phyloP scores from a whole-genome alignment of 2,329 filamentous ascomycete species.

The Scleromitrula shiraiana region DNA sequence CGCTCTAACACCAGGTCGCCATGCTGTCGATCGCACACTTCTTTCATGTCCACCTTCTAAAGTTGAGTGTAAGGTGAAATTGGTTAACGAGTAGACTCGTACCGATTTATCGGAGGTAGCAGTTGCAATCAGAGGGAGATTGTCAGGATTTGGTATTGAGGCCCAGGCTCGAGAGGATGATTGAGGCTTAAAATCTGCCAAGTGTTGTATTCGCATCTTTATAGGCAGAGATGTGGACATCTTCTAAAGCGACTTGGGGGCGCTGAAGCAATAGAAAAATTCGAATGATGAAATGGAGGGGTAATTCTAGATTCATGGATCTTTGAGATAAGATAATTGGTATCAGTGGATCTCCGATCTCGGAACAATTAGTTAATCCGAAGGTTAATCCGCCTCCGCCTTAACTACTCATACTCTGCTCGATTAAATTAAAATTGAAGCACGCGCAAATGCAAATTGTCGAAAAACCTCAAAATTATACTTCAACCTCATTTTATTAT shows the following conservation, averaged over 20 bases:
- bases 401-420: too few species aligned
- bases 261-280: too few species aligned
- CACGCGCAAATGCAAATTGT: too few species aligned
- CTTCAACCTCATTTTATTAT: too few species aligned
- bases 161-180: constrained; percentile 74
- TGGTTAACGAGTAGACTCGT: constrained; percentile 79
- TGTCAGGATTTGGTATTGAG: constrained; percentile 71
- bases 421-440: too few species aligned
- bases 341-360: too few species aligned
- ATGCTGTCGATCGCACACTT: constrained; percentile 75
- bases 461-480: too few species aligned
- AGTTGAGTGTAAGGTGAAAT: constrained; percentile 68
- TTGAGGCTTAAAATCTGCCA: constrained; percentile 36
- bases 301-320: neutral
- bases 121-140: constrained; percentile 77
- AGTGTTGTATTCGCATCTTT: constrained; percentile 10
- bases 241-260: neutral
- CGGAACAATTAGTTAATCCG: too few species aligned
- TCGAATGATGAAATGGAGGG: constrained; percentile 9
- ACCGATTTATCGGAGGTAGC: constrained; percentile 79
- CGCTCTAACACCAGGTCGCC: constrained; percentile 65
- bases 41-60: constrained; percentile 86
- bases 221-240: neutral
- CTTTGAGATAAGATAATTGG: neutral
- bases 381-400: too few species aligned